Base-by-base conservation (phyloP, 2,329 filamentous ascomycete species). In the Epichloe glyceriae region DNA sequence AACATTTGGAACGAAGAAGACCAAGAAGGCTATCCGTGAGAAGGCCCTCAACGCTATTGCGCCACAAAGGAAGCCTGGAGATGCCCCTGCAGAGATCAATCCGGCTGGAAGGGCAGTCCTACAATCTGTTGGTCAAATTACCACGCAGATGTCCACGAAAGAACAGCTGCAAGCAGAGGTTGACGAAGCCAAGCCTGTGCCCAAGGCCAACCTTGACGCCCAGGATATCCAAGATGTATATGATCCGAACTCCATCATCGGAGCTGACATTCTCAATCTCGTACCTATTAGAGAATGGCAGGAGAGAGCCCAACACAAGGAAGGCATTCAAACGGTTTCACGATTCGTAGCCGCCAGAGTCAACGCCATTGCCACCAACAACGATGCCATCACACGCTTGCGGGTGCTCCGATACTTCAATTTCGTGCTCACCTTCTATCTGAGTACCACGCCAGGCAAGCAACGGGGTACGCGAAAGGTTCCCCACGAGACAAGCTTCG, bases 1-100 rank as follows among this genome's bases (percentile, higher is more conserved):
- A 59, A 81, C 84, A 34, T 94, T 94, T 61, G 88, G 88, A 64
- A 91, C 86, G 26, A 89, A 87, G 71, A 91, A 90, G 68, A 85
- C 87, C 20, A 85, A 83, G 73, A 91, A 90, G 69, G 84, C 80
- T 1, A 80, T 93, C 57, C 73, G 76, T 30, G 78, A 82, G 51
- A 74, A 78, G 55, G 80, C 81, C 2, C 75, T 86, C 59, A 89
- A 90, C 61, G 84, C 85, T 17, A 88, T 91, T 57, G 69, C 67
- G 41, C 66, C 72, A 41, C 63, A 64, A 60, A 68, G 63, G 55
- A 63, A 58, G 51, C 49, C 57, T 38, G 61, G 65, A 20, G 62
- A 66, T 37, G 63, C 62, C 42, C 67, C 72, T n/a, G 67, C 69
- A 37, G 76, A 76, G 57, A 70, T 82, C 41, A 76, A 78, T 52